Base-by-base conservation (phyloP, 1,284 basidiomycete species). In the Porogramme epimiltina region DNA sequence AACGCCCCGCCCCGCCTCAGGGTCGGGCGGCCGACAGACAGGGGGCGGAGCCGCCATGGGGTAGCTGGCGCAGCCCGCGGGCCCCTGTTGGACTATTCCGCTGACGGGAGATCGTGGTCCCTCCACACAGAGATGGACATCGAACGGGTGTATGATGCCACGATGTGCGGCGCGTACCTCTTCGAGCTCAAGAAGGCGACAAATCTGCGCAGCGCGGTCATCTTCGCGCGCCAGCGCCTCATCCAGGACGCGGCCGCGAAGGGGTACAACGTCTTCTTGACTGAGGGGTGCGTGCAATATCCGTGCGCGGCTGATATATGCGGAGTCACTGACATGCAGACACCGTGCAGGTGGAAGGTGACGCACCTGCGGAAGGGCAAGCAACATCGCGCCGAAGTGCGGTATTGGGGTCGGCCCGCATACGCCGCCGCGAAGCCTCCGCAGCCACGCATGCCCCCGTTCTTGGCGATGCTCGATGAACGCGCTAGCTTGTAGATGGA, bases 371-470 rank as follows among this genome's bases (percentile, higher is more conserved):
- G 87, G 49, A 80, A 76, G 63, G 82, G 78, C 44, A 82, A 82
- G 59, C 70, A 71, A 25, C 73, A 84, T 67, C 78, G 89, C 25
- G 72, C 88, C 28, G 80, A 89, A 63, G 80, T 91, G 23, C 76
- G 78, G 54, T 91, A 91, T 67, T 76, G 67, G 46, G 89, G 81
- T 16, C 77, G 84, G 56, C 84, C 86, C 19, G 89, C 85, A 41
- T 78, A 73, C 56, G 73, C 77, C 22, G 63, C 70, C 2, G 80
- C 77, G 18, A 77, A 82, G 59, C 56, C 73, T 9, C 71, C 76
- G 24, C 61, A 68, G 44, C 66, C 67, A 39, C 75, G 74, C 28
- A 72, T 71, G 39, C 87, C 87, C 34, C 88, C 88, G 1, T 90
- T 85, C 69, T 77, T 88, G 59, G 83, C 75, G 38, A 74, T 89